phyloP scores from a whole-genome alignment of 306 rosid species.

The Glycine tomentella region DNA sequence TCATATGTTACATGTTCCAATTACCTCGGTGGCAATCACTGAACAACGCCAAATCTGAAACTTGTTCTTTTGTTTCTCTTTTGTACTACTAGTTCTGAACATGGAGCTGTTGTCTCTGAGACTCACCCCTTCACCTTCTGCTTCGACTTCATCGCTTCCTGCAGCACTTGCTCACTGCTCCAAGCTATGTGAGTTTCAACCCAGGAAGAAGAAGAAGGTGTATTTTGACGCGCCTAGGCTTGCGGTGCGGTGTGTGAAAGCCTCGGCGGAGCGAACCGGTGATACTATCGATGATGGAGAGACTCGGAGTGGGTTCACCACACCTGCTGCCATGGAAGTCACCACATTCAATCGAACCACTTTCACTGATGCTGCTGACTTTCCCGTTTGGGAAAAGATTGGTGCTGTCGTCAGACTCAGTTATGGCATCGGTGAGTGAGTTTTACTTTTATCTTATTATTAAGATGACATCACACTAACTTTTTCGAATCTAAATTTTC shows the following conservation, averaged over 20 bases:
- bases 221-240: constrained; percentile 45
- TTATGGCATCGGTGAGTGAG: constrained; percentile 81
- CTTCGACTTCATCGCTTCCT: constrained; percentile 60
- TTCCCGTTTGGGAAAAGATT: constrained; percentile 93
- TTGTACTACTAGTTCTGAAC: background rate
- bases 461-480: background rate
- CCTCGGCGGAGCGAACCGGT: constrained; percentile 74
- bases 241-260: constrained; percentile 54
- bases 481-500: background rate
- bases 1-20: background rate
- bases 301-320: constrained; percentile 61
- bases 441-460: no score
- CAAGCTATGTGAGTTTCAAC: constrained; percentile 57
- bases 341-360: constrained; percentile 64
- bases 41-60: constrained; percentile 21
- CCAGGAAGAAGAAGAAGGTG: constrained; percentile 48
- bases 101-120: constrained; percentile 55
- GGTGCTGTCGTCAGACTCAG: constrained; percentile 92
- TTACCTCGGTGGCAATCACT: background rate
- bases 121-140: constrained; percentile 50
- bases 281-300: constrained; percentile 59
- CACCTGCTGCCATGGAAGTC: constrained; percentile 84
- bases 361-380: constrained; percentile 69
- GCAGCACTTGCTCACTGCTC: constrained; percentile 48
- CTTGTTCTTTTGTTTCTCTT: no score